A percentile compares a stretch with the other conserved stretches of the same genome.
Evolutionary conservation across 306 rosid genomes (phyloP).

Genomic region (Acacia acuminata): DNA sequence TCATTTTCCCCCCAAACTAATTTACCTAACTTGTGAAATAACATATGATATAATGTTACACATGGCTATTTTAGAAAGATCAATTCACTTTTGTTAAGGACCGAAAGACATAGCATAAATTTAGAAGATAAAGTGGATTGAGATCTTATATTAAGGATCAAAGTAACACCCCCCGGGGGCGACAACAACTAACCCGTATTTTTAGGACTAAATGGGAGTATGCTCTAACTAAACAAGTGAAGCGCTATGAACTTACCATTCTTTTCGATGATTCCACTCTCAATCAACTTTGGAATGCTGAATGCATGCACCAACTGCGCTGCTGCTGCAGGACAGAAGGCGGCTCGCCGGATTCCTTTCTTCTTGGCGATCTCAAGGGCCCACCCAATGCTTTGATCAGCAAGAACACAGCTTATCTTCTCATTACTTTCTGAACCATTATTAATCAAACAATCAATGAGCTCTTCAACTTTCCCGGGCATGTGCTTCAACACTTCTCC

Average conservation of each 20-base stretch:
- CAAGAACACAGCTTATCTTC: constrained; percentile 52
- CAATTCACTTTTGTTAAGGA: no score
- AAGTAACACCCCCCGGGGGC: no score
- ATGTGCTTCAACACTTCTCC: constrained; percentile 43
- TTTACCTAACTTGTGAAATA: no score
- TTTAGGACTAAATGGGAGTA: no score
- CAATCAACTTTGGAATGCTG: constrained; percentile 54
- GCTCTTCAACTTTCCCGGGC: constrained; percentile 57
- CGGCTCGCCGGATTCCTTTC: constrained; percentile 49
- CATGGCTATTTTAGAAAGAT: no score
- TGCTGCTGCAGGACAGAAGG: constrained; percentile 59
- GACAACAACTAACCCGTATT: no score
- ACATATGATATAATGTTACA: no score
- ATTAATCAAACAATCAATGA: constrained; percentile 40
- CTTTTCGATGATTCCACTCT: constrained; percentile 42
- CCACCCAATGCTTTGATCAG: constrained; percentile 71
- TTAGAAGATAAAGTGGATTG: no score
- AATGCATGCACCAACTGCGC: constrained; percentile 47
- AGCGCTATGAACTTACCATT: constrained; percentile 45
- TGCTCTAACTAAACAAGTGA: background rate
- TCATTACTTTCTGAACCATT: constrained; percentile 33
- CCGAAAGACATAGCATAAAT: no score
- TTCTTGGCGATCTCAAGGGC: constrained; percentile 55
- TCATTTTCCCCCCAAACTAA: no score
- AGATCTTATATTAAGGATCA: no score